Evolutionary conservation across 129 eudicot species (phyloP), one percentile per base, ranked within the genome.

Genomic region (Flaveria robusta): DNA sequence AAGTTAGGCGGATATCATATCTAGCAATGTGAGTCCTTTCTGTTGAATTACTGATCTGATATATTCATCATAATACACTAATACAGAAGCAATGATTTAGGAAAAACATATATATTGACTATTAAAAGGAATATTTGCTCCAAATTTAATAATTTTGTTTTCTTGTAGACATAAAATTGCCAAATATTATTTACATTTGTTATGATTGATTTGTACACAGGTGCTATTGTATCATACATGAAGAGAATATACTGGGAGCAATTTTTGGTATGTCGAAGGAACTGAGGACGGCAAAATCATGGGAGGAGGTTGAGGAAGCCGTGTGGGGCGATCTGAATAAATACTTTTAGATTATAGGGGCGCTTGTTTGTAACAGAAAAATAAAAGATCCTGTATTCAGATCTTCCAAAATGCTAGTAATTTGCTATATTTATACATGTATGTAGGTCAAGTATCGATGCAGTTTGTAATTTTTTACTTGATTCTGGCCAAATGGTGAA

Each of bases 291-390:
- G 89, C 93, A 9, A 78, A 83, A 2, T 85, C 97, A 10, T 93
- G 98, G 98, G 97, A 90, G 81, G 97, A 90, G 62, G 97, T 93
- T 47, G 98, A 93, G 86, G 96, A 88, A 74, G 83, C 83, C 31
- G 86, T 93, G 45, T 93, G 98, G 98, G 98, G 97, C 12, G 79
- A 85, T 74, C 78, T 93, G 50, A 93, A 93, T 74, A 73, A 81
- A 52, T 93, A 88, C 71, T 59, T 72, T 37, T 80, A 73, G 39
- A 34, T 34, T 34, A 34, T 34, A 34, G 69, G 43, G 59, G 69
- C 6, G 18, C 16, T 20, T 58, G 24, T 11, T 74, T 73, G 1
- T 62, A 60, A 37, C 55, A 74, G 74, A 14, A 39, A 54, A 77
- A 68, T 55, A 77, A 68, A 46, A 51, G 74, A 22, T 66, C 66